Percentiles rank a stretch among this genome's conserved stretches.
Conservation (phyloP, 1,139 yeast species). For the Suhomyces choctaworum region DNA sequence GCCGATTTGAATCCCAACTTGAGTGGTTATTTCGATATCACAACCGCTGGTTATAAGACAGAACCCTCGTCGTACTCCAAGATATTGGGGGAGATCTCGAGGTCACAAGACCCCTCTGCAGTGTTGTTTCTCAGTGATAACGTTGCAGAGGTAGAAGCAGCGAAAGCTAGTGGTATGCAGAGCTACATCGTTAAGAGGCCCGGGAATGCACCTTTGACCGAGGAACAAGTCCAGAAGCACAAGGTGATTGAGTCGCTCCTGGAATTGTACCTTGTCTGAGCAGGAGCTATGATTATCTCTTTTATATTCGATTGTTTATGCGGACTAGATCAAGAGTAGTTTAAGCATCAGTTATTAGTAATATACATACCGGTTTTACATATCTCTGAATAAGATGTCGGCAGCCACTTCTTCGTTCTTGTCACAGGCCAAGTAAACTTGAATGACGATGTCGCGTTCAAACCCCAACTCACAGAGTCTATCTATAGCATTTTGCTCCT, state of each 20-base stretch:
- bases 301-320: too few relatives aligned
- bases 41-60: constrained; percentile 75
- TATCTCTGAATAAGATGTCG: constrained; percentile 71
- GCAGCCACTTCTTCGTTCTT: constrained; percentile 97
- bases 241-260: constrained; percentile 9
- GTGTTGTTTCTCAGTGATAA: constrained; percentile 78
- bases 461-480: constrained; percentile 92
- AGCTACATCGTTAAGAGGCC: constrained; percentile 66
- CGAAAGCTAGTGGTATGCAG: constrained; percentile 62
- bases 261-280: constrained; percentile 4
- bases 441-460: constrained; percentile 81
- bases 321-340: not conserved
- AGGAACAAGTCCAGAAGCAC: constrained; percentile 22
- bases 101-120: constrained; percentile 21
- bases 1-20: constrained; percentile 56
- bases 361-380: constrained; percentile 20
- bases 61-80: constrained; percentile 56
- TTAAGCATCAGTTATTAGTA: not conserved
- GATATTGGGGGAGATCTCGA: constrained; percentile 53
- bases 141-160: constrained; percentile 69
- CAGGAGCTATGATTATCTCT: too few relatives aligned
- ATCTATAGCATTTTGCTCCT: constrained; percentile 83
- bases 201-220: constrained; percentile 63
- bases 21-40: constrained; percentile 78
- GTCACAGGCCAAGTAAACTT: constrained; percentile 97